phyloP scores from a whole-genome alignment of 2,329 filamentous ascomycete species.

The Dothistroma septosporum region DNA sequence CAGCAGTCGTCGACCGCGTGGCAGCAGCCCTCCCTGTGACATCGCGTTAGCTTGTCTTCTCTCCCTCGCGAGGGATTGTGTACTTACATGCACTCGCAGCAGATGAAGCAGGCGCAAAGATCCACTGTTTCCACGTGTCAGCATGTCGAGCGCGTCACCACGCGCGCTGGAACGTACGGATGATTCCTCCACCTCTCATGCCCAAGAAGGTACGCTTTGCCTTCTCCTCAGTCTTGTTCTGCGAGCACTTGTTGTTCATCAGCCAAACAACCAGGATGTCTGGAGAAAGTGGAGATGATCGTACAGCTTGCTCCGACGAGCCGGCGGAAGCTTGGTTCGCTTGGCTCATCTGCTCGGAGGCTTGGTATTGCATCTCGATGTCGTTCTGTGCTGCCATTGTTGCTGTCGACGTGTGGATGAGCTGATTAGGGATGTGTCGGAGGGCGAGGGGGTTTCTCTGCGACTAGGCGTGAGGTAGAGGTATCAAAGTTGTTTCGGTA shows the following conservation, averaged over 20 bases:
- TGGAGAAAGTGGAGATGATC: not conserved
- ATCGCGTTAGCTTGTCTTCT: not conserved
- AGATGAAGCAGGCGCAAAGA: conserved; percentile 32
- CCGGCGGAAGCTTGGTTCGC: not conserved
- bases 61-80: not conserved
- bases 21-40: conserved; percentile 22
- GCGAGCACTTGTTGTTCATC: not conserved
- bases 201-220: conserved; percentile 27
- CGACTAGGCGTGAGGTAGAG: not conserved
- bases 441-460: not conserved
- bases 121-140: conserved; percentile 19
- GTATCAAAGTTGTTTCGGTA: not conserved
- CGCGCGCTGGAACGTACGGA: conserved; percentile 16
- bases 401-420: conserved; percentile 5
- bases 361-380: conserved; percentile 27
- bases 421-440: not conserved
- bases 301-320: conserved; percentile 1
- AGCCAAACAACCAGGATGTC: not conserved
- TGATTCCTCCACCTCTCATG: conserved; percentile 29
- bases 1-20: conserved; percentile 30
- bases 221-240: conserved; percentile 18
- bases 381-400: conserved; percentile 20
- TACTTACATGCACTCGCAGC: conserved; percentile 26
- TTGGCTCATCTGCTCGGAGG: conserved; percentile 15
- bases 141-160: no score